A percentile compares a stretch with the other conserved stretches of the same genome.
These are phyloP conservation scores for Colletotrichum theobromicola DNA, from an alignment of 2,329 filamentous ascomycete species.

Conservation along the genomic window DNA sequence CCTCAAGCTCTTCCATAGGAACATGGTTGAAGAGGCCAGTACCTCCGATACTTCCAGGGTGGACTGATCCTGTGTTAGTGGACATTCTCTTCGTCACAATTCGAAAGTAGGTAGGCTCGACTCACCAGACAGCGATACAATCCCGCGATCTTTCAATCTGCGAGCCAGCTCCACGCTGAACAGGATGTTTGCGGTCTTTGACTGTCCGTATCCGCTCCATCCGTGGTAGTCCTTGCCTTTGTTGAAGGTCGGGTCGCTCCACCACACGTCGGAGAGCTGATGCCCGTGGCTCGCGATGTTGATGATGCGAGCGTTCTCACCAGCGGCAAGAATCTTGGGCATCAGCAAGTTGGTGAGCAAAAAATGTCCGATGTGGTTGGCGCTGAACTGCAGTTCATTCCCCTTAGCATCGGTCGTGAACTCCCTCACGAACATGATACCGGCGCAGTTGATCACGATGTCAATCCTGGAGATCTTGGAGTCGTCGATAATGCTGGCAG, in stretches of 20 bases:
- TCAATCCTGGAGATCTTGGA: neutral
- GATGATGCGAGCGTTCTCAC: neutral
- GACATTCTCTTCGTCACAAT: accelerated
- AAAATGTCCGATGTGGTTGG: neutral
- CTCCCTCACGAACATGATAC: neutral
- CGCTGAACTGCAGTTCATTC: neutral
- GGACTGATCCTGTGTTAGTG: neutral
- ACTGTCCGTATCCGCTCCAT: neutral
- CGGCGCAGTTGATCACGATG: neutral
- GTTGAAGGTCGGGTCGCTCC: neutral
- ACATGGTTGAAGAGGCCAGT: neutral
- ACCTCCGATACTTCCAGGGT: neutral
- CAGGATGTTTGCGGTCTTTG: neutral
- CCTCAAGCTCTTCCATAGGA: neutral
- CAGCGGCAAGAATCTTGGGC: neutral
- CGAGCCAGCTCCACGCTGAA: neutral
- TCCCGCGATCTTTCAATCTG: neutral
- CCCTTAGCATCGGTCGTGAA: neutral
- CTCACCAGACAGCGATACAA: neutral
- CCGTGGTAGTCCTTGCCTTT: neutral
- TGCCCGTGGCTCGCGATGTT: neutral
- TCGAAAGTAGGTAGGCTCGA: accelerated
- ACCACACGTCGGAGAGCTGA: neutral
- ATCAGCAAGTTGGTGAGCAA: neutral
- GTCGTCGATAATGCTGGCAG: neutral